These are phyloP conservation scores for Gardenia jasminoides DNA, from an alignment of 257 asterid species.

Conservation along the genomic window DNA sequence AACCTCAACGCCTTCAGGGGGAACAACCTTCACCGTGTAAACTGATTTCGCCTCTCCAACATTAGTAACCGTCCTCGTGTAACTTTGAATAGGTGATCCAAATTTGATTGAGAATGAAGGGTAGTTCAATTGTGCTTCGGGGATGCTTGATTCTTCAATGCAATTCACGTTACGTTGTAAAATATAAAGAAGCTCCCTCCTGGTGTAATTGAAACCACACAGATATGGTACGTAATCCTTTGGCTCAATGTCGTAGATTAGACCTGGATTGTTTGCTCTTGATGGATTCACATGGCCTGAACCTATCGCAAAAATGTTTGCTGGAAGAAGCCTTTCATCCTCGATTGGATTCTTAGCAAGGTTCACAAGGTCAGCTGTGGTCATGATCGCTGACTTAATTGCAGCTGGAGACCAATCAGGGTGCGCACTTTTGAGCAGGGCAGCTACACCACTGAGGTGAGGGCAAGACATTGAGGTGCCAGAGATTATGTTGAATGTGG, in stretches of 20 bases:
- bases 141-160: slow-evolving; percentile 2
- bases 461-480: slow-evolving; percentile 27
- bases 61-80: slow-evolving; percentile 17
- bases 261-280: slow-evolving; percentile 19
- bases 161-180: not conserved
- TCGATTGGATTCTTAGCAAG: slow-evolving; percentile 5
- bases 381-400: slow-evolving; percentile 18
- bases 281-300: slow-evolving; percentile 26
- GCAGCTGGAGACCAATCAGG: slow-evolving; percentile 28
- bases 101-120: slow-evolving; percentile 17
- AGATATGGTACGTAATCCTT: slow-evolving; percentile 5
- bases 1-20: slow-evolving; percentile 7
- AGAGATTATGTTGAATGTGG: slow-evolving; percentile 11
- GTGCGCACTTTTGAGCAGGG: slow-evolving; percentile 23
- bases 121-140: slow-evolving; percentile 16
- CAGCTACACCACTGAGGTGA: slow-evolving; percentile 22
- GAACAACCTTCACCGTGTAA: slow-evolving; percentile 3
- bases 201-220: slow-evolving; percentile 19
- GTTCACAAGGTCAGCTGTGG: slow-evolving; percentile 16
- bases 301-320: slow-evolving; percentile 9
- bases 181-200: not conserved
- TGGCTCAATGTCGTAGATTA: slow-evolving; percentile 15
- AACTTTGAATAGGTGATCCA: not conserved
- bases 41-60: slow-evolving; percentile 15
- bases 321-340: slow-evolving; percentile 2